These are phyloP conservation scores for sorghum (Sorghum bicolor) DNA, from an alignment of 176 grass and related monocot species.

Conservation along the genomic window DNA sequence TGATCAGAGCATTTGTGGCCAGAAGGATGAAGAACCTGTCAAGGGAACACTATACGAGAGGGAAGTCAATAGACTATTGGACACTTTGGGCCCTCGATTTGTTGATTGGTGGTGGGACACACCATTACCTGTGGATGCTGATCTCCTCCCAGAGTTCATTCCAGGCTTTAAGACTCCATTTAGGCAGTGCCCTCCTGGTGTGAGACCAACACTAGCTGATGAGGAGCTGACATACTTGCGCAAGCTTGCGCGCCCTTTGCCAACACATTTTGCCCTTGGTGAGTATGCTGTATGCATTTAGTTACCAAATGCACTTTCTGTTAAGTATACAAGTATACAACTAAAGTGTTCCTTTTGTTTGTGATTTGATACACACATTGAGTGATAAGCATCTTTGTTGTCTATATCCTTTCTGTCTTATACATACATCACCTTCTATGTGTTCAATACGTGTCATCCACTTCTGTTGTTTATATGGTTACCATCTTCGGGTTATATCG, in stretches of 20 bases:
- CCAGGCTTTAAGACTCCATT: slow-evolving; percentile 61
- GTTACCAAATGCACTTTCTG: not conserved
- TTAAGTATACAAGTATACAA: not conserved
- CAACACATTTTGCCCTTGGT: slow-evolving; percentile 94
- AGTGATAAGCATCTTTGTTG: not conserved
- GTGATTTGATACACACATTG: not conserved
- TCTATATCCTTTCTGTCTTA: not conserved
- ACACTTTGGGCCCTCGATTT: slow-evolving; percentile 83
- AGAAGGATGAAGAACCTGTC: slow-evolving; percentile 30
- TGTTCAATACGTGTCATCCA: not conserved
- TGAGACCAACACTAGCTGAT: slow-evolving; percentile 53
- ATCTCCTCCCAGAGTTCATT: slow-evolving; percentile 70
- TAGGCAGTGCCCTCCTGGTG: slow-evolving; percentile 65
- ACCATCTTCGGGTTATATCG: not conserved
- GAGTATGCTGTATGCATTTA: slow-evolving; percentile 32
- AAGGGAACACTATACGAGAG: slow-evolving; percentile 77
- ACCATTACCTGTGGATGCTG: slow-evolving; percentile 89
- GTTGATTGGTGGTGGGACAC: slow-evolving; percentile 96
- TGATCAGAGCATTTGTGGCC: slow-evolving; percentile 4
- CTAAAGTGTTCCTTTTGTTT: not conserved
- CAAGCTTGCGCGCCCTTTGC: slow-evolving; percentile 67
- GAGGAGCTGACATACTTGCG: slow-evolving; percentile 76
- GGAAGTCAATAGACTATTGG: slow-evolving; percentile 70
- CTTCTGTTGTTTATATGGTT: not conserved
- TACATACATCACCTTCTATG: not conserved